phyloP scores from a whole-genome alignment of 306 rosid species.

The Vachellia pachyceras region DNA sequence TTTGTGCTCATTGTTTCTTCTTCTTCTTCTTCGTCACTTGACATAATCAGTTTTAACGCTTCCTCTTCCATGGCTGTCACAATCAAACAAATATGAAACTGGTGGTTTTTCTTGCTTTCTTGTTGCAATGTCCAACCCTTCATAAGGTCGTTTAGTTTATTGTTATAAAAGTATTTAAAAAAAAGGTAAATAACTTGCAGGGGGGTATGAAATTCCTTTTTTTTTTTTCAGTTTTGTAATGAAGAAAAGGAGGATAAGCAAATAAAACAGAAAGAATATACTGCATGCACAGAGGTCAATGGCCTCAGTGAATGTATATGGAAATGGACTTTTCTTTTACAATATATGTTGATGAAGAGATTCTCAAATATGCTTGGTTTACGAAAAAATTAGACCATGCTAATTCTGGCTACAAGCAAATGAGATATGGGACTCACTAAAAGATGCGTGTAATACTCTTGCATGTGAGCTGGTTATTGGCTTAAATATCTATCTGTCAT shows the following conservation, averaged over 20 bases:
- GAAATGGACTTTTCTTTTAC: too few relatives aligned
- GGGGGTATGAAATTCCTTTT: too few relatives aligned
- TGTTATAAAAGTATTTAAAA: neutral
- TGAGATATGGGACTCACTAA: neutral
- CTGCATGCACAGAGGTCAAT: too few relatives aligned
- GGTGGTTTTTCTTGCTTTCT: constrained; percentile 13
- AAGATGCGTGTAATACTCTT: neutral
- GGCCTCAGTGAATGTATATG: too few relatives aligned
- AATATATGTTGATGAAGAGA: neutral
- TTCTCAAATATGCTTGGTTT: neutral
- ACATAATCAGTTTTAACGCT: constrained; percentile 25
- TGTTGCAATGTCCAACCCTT: constrained; percentile 2
- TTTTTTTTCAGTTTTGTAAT: too few relatives aligned
- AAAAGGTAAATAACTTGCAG: too few relatives aligned
- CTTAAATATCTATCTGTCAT: neutral
- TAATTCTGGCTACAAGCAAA: neutral
- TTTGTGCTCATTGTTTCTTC: constrained; percentile 7
- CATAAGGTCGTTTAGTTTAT: constrained; percentile 12
- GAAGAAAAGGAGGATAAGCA: too few relatives aligned
- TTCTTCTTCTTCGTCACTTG: constrained; percentile 5
- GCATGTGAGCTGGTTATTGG: neutral
- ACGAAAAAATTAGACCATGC: neutral
- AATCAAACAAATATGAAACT: neutral
- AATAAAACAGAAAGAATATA: too few relatives aligned
- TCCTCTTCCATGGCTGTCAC: constrained; percentile 36